Conservation (phyloP, 2,329 filamentous ascomycete species). For the Trichoderma oligosporum region DNA sequence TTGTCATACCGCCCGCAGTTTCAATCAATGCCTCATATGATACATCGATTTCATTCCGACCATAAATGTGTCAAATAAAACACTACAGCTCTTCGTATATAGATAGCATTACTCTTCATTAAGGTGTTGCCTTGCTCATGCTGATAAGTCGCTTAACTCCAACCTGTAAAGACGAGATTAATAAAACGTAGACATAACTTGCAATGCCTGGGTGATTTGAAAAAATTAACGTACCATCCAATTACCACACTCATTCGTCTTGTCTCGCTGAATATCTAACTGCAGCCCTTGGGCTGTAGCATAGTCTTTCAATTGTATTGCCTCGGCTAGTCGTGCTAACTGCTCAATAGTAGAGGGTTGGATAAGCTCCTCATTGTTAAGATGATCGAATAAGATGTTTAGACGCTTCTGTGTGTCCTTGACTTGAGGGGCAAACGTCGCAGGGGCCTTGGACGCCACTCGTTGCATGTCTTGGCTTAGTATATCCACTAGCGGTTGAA, state of each 20-base stretch:
- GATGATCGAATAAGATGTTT: slow-evolving; percentile 89
- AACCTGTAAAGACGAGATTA: slow-evolving; percentile 51
- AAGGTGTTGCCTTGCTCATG: slow-evolving; percentile 74
- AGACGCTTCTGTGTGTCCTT: slow-evolving; percentile 92
- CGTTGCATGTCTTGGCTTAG: slow-evolving; percentile 82
- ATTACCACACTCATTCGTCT: slow-evolving; percentile 75
- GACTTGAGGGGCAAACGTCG: slow-evolving; percentile 83
- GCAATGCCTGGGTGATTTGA: neutral
- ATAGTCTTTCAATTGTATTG: slow-evolving; percentile 67
- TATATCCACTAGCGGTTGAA: slow-evolving; percentile 76
- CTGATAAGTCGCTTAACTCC: slow-evolving; percentile 73
- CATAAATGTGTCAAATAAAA: slow-evolving; percentile 19
- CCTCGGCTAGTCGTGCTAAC: slow-evolving; percentile 60
- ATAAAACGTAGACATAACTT: slow-evolving; percentile 21
- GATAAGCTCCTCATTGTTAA: slow-evolving; percentile 92
- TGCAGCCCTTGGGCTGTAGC: slow-evolving; percentile 64
- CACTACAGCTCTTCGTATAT: slow-evolving; percentile 21
- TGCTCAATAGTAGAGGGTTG: slow-evolving; percentile 72
- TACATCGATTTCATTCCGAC: slow-evolving; percentile 25
- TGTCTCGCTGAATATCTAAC: slow-evolving; percentile 70
- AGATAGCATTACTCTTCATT: slow-evolving; percentile 21
- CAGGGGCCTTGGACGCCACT: slow-evolving; percentile 78
- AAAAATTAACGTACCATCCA: slow-evolving; percentile 68
- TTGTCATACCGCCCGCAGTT: slow-evolving; percentile 25
- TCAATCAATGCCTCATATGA: slow-evolving; percentile 21